Evolutionary conservation across 306 rosid species (phyloP).

Genomic region (Pterocarpus macrocarpus): DNA sequence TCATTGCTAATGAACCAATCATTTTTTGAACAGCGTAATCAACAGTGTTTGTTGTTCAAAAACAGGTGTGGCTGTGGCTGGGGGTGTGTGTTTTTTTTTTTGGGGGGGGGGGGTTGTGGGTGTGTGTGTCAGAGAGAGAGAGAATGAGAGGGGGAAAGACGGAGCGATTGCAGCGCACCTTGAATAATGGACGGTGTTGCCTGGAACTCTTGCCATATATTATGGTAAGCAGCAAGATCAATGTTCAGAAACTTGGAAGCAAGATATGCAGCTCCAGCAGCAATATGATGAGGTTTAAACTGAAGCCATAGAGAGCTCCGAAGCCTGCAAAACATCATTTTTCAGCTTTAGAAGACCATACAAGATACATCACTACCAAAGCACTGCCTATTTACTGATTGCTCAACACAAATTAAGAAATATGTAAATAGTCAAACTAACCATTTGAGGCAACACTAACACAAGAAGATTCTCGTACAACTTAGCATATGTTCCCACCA

Average conservation of each 20-base stretch:
- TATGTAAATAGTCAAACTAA: conserved; percentile 65
- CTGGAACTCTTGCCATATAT: conserved; percentile 89
- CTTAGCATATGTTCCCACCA: conserved; percentile 66
- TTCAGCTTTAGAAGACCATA: conserved; percentile 29
- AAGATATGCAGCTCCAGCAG: conserved; percentile 96
- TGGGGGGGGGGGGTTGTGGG: too few species aligned
- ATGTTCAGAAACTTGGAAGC: conserved; percentile 84
- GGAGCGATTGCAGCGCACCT: conserved; percentile 50
- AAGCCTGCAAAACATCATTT: conserved; percentile 67
- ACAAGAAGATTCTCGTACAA: conserved; percentile 57
- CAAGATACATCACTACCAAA: conserved; percentile 22
- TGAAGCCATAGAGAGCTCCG: conserved; percentile 99
- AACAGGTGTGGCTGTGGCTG: too few species aligned
- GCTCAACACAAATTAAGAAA: conserved; percentile 43
- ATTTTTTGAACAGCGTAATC: not conserved
- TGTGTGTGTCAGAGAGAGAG: too few species aligned
- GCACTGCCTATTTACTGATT: conserved; percentile 9
- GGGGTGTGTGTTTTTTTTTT: too few species aligned
- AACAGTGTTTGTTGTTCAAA: conserved; percentile 2
- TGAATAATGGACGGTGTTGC: conserved; percentile 90
- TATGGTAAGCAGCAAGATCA: conserved; percentile 74
- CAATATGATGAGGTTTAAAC: conserved; percentile 94
- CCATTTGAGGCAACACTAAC: conserved; percentile 69
- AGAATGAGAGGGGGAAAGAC: too few species aligned
- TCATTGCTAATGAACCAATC: conserved; percentile 6